Evolutionary conservation across 1,284 basidiomycete species (phyloP).

Genomic region (Rhodotorula sp.): DNA sequence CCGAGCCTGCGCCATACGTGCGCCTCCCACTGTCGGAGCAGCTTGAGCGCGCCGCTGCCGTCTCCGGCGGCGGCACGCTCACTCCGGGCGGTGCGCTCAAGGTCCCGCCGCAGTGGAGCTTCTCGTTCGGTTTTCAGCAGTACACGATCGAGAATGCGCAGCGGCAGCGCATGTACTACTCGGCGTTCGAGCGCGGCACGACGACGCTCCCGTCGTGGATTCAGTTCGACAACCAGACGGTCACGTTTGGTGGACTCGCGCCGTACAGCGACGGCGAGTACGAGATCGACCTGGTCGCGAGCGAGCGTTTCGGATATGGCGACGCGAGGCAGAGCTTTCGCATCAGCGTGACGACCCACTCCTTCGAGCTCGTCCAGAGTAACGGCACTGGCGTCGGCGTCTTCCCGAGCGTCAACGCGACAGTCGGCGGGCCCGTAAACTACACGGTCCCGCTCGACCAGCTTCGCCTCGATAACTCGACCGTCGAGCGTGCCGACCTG

Average conservation of each 20-base stretch:
- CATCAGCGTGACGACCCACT: conserved; percentile 61
- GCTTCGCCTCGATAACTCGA: conserved; percentile 63
- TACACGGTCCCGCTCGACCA: conserved; percentile 52
- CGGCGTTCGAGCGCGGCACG: conserved; percentile 66
- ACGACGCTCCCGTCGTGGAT: conserved; percentile 75
- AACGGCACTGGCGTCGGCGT: conserved; percentile 12
- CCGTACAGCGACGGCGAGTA: conserved; percentile 53
- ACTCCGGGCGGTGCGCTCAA: conserved; percentile 64
- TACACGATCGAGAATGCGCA: conserved; percentile 62
- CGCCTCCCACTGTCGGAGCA: conserved; percentile 62
- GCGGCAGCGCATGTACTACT: conserved; percentile 61
- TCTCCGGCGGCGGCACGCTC: conserved; percentile 60
- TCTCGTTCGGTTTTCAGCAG: conserved; percentile 79
- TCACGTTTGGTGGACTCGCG: conserved; percentile 78
- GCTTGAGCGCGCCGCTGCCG: conserved; percentile 64
- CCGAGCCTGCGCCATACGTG: conserved; percentile 60
- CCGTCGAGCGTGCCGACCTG: conserved; percentile 47
- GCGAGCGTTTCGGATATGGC: conserved; percentile 43
- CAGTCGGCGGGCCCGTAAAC: conserved; percentile 53
- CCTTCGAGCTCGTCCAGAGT: conserved; percentile 54
- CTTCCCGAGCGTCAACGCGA: conserved; percentile 61
- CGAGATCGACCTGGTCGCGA: conserved; percentile 39
- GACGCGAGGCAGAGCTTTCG: conserved; percentile 41
- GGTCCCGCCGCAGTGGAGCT: conserved; percentile 81
- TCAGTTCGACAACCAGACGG: conserved; percentile 63